These are phyloP conservation scores for Solanum sitiens DNA, from an alignment of 257 asterid genomes.

Conservation along the genomic window DNA sequence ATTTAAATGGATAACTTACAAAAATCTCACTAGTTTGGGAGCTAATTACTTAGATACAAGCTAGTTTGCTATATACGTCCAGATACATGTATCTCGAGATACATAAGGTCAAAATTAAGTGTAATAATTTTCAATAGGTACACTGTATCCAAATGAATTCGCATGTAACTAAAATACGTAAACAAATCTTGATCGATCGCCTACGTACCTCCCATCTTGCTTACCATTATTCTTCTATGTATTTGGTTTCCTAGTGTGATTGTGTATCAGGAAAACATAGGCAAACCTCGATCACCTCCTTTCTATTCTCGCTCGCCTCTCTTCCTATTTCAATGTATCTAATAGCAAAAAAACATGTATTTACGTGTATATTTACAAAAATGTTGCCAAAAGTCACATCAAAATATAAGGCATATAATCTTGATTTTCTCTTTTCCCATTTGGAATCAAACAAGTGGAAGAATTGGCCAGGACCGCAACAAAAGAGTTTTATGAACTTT, in stretches of 20 bases:
- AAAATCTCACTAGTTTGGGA: neutral
- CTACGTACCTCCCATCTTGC: neutral
- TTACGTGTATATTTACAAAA: neutral
- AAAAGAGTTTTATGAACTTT: neutral
- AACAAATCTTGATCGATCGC: neutral
- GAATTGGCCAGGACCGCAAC: slow-evolving; percentile 30
- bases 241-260: neutral
- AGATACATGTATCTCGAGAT: neutral
- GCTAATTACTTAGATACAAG: neutral
- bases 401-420: neutral
- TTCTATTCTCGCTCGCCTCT: neutral
- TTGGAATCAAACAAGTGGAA: neutral
- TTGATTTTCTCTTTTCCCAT: neutral
- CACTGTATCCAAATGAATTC: neutral
- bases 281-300: neutral
- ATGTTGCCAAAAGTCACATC: neutral
- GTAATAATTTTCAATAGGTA: neutral
- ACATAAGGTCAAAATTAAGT: neutral
- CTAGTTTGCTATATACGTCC: neutral
- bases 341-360: neutral
- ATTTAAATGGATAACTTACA: neutral
- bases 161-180: neutral
- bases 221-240: neutral
- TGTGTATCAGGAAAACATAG: too few relatives aligned
- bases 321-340: neutral